Conservation (phyloP, 176 grass and related monocot genomes). For the Alopecurus myosuroides region DNA sequence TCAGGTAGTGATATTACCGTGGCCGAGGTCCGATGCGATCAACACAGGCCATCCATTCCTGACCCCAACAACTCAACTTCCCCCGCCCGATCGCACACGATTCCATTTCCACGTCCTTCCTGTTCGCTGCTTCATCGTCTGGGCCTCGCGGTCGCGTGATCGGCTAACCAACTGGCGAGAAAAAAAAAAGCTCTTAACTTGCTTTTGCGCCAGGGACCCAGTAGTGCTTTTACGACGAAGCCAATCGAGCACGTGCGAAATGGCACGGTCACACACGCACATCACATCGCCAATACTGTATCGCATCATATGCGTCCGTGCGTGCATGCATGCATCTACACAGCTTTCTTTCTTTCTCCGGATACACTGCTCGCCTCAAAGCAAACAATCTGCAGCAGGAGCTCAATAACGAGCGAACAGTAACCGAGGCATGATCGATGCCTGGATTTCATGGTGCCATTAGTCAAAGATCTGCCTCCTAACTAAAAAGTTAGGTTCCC, state of each 20-base stretch:
- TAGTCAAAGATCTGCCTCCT: slow-evolving; percentile 19
- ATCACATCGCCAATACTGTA: not conserved
- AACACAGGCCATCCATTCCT: too few relatives aligned
- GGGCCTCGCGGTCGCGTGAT: too few relatives aligned
- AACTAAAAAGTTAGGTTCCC: slow-evolving; percentile 11
- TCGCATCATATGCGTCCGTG: not conserved
- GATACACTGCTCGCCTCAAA: not conserved
- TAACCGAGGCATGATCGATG: not conserved
- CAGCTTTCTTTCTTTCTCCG: not conserved
- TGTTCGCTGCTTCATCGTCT: too few relatives aligned
- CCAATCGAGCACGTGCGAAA: not conserved
- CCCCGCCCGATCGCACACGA: too few relatives aligned
- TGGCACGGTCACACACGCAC: not conserved
- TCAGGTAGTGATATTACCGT: too few relatives aligned
- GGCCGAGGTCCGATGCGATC: too few relatives aligned
- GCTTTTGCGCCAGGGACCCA: not conserved
- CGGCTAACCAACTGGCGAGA: too few relatives aligned
- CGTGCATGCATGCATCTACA: not conserved
- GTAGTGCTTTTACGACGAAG: not conserved
- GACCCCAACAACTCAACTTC: too few relatives aligned
- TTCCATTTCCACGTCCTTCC: too few relatives aligned
- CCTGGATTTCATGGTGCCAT: not conserved
- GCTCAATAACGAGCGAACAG: not conserved
- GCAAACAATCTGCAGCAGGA: not conserved
- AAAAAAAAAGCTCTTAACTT: not conserved